Base-by-base conservation (phyloP, 257 asterid genomes). In the Vinca minor region DNA sequence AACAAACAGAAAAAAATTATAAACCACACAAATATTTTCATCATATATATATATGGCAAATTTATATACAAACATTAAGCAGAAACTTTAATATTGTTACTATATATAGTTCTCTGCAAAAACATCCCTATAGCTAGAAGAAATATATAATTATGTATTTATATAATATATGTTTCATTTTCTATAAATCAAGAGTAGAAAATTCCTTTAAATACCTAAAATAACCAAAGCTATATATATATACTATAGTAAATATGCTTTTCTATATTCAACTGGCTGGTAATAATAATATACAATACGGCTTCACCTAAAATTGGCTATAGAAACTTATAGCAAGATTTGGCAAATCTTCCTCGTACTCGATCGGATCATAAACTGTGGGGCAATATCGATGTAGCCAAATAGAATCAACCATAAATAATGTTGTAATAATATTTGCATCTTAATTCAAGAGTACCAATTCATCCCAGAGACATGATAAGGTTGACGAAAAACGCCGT, bases 401-500 rank as follows among this genome's bases (percentile, higher is more conserved):
- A n/a, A n/a, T n/a, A n/a, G n/a, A n/a, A n/a, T n/a, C n/a, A 67
- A 28, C 47, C 15, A 44, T 55, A 58, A 20, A 44, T 44, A 62
- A 62, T 39, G 23, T 34, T n/a, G 10, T 25, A 4, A 29, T 62
- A 62, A 8, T 34, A 34, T 34, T n/a, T 34, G 4, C 38, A 2
- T 34, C 4, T 2, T 42, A 12, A 3, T 46, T 64, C 64, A 89
- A 2, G 85, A 69, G 69, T 82, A 89, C 97, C 97, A 89, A 68
- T 78, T 81, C 70, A 78, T 67, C 34, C 78, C 74, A 0, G 79
- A 32, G 7, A 76, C 78, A 67, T 76, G 81, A 62, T 74, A 77
- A n/a, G 85, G 77, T 56, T 80, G 82, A 66, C 81, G 79, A 21
- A 87, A 83, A n/a, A 82, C 89, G 63, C 94, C 95, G 9, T 87